Percentiles rank a stretch among this genome's conserved stretches.
phyloP scores from a whole-genome alignment of 2,329 filamentous ascomycete species.

The Elsinoe fawcettii region DNA sequence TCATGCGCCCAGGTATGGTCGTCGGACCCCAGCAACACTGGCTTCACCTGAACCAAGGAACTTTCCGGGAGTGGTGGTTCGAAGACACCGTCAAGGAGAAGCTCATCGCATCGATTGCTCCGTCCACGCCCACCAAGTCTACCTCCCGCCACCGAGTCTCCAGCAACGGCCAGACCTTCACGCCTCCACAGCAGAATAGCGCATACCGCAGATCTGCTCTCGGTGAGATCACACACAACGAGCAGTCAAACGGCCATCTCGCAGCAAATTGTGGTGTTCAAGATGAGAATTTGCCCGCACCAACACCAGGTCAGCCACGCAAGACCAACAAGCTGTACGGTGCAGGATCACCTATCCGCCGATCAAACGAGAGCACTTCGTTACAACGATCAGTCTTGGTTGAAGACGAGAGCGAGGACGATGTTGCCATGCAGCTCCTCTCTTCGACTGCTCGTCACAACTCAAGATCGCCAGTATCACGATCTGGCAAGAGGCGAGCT shows the following conservation, averaged over 20 bases:
- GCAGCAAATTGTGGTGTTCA: conserved; percentile 44
- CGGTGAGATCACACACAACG: conserved; percentile 87
- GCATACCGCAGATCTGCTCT: conserved; percentile 64
- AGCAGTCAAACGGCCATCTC: conserved; percentile 49
- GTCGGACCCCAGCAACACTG: conserved; percentile 98
- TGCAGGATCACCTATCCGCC: conserved; percentile 55
- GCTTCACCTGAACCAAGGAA: conserved; percentile 93
- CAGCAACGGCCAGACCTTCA: conserved; percentile 65
- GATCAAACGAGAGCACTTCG: conserved; percentile 43
- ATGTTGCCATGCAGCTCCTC: conserved; percentile 72
- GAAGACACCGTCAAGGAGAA: conserved; percentile 74
- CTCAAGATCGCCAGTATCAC: conserved; percentile 51
- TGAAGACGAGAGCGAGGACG: conserved; percentile 73
- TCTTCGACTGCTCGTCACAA: conserved; percentile 51
- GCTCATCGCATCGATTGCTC: conserved; percentile 52
- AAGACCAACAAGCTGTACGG: conserved; percentile 74
- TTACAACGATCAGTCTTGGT: conserved; percentile 52
- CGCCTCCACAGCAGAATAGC: conserved; percentile 71
- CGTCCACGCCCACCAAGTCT: conserved; percentile 47
- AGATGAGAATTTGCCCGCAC: conserved; percentile 88
- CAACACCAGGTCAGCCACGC: conserved; percentile 89
- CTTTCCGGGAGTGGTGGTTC: conserved; percentile 97
- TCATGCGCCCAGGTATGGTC: conserved; percentile 98
- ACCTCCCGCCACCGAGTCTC: conserved; percentile 43
- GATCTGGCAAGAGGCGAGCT: conserved; percentile 57